Conservation (phyloP, 2,329 filamentous ascomycete genomes). For the Claviceps cyperi region DNA sequence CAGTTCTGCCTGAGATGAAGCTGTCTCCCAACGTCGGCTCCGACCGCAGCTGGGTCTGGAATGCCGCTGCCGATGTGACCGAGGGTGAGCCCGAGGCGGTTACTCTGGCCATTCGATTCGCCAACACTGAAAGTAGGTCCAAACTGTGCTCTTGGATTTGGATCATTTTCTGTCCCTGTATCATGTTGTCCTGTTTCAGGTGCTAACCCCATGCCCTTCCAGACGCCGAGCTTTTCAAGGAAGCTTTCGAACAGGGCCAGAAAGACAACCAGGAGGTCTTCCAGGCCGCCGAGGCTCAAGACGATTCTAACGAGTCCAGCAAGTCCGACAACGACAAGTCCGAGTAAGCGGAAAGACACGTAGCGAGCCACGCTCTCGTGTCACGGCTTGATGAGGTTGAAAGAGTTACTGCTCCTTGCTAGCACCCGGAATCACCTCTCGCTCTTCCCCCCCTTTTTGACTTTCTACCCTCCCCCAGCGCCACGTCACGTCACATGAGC, state of each 20-base stretch:
- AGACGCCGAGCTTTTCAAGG: slow-evolving; percentile 98
- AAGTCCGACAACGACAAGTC: slow-evolving; percentile 1
- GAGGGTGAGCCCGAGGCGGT: slow-evolving; percentile 95
- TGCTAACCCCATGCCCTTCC: not conserved
- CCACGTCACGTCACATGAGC: slow-evolving; percentile 9
- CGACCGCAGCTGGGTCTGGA: slow-evolving; percentile 99
- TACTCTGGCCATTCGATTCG: slow-evolving; percentile 93
- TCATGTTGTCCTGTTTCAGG: not conserved
- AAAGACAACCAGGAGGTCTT: slow-evolving; percentile 89
- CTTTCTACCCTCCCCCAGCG: not conserved
- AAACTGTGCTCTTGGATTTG: too few species aligned
- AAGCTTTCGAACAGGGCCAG: slow-evolving; percentile 92
- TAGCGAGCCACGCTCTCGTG: not conserved
- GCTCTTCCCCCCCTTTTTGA: not conserved
- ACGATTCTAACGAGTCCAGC: slow-evolving; percentile 8
- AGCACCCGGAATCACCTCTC: slow-evolving; percentile 5
- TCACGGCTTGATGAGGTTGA: not conserved
- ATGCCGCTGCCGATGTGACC: slow-evolving; percentile 90
- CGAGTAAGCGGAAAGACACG: slow-evolving; percentile 2
- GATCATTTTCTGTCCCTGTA: not conserved
- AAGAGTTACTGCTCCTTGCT: slow-evolving; percentile 4
- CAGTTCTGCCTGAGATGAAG: slow-evolving; percentile 97
- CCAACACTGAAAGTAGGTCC: slow-evolving; percentile 84
- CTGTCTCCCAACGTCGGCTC: slow-evolving; percentile 94
- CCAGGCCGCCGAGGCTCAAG: slow-evolving; percentile 25